Evolutionary conservation across 2,329 filamentous ascomycete genomes (phyloP).

Genomic region (Sphaerulina vaccinii): DNA sequence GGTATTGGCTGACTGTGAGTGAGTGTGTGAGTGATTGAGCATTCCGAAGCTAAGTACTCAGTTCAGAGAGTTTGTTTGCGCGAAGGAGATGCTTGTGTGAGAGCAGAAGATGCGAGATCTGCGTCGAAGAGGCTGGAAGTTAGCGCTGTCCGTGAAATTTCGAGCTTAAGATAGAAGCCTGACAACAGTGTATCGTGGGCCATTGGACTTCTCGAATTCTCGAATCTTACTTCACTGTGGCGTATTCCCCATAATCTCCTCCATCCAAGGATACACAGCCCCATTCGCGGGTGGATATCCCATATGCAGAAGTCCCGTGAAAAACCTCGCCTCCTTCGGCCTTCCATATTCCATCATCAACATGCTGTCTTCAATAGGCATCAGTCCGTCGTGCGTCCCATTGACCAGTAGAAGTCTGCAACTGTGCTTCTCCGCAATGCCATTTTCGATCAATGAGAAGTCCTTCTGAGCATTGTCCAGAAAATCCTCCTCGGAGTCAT

Average conservation of each 20-base stretch:
- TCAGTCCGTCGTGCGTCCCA: conserved; percentile 63
- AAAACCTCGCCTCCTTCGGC: conserved; percentile 66
- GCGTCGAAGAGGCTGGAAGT: too few relatives aligned
- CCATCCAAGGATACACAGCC: conserved; percentile 62
- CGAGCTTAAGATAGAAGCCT: too few relatives aligned
- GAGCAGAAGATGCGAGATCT: too few relatives aligned
- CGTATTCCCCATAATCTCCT: conserved; percentile 48
- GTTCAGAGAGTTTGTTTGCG: too few relatives aligned
- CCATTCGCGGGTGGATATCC: conserved; percentile 63
- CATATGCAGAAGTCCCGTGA: conserved; percentile 63
- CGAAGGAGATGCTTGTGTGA: too few relatives aligned
- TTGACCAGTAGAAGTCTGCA: conserved; percentile 60
- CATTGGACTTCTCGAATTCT: too few relatives aligned
- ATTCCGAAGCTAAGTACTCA: too few relatives aligned
- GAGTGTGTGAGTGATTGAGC: too few relatives aligned
- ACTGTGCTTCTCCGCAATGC: conserved; percentile 57
- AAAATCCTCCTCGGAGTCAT: conserved; percentile 56
- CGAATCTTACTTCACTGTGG: too few relatives aligned
- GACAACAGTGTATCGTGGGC: too few relatives aligned
- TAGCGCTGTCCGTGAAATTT: too few relatives aligned
- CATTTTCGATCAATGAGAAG: conserved; percentile 62
- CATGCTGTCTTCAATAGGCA: conserved; percentile 67
- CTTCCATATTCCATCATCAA: conserved; percentile 63
- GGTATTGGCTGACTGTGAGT: too few relatives aligned
- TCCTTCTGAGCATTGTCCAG: conserved; percentile 55